Conservation (phyloP, 371 early-diverging fungal species). For the Dichotomocladium elegans region DNA sequence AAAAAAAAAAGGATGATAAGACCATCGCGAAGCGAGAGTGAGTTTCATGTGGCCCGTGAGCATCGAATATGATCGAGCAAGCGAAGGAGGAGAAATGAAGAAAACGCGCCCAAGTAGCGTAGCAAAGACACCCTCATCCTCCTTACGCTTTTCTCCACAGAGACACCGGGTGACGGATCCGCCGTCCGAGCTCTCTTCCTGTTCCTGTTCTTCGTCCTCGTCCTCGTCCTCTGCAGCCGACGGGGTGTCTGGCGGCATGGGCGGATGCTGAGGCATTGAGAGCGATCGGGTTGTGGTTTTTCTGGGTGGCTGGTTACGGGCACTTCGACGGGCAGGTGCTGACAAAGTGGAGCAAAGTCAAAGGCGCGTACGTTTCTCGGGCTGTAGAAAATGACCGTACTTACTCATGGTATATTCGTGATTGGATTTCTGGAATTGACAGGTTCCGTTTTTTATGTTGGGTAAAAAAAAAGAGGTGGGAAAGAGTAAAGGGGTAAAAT, state of each 20-base stretch:
- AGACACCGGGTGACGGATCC: conserved; percentile 82
- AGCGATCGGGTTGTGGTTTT: conserved; percentile 11
- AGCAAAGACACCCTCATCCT: not conserved
- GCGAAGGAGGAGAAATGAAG: not conserved
- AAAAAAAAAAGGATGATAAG: not conserved
- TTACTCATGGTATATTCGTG: conserved; percentile 1
- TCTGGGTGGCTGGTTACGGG: conserved; percentile 13
- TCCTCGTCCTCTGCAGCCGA: conserved; percentile 1
- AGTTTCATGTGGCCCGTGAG: not conserved
- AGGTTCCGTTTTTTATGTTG: too few species aligned
- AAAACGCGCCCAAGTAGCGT: too few species aligned
- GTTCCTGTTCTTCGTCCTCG: conserved; percentile 10
- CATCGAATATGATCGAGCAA: not conserved
- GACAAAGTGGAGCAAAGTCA: too few species aligned
- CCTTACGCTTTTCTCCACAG: conserved; percentile 72
- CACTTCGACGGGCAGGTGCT: conserved; percentile 18
- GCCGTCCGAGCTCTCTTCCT: conserved; percentile 51
- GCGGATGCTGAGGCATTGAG: conserved; percentile 1
- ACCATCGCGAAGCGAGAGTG: not conserved
- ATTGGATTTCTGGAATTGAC: too few species aligned
- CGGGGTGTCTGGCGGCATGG: not conserved
- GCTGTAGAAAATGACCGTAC: not conserved
- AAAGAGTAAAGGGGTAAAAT: too few species aligned
- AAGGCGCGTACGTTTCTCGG: too few species aligned
- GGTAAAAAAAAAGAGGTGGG: too few species aligned